phyloP scores from a whole-genome alignment of 2,329 filamentous ascomycete species.

The Trichoderma polysporum region DNA sequence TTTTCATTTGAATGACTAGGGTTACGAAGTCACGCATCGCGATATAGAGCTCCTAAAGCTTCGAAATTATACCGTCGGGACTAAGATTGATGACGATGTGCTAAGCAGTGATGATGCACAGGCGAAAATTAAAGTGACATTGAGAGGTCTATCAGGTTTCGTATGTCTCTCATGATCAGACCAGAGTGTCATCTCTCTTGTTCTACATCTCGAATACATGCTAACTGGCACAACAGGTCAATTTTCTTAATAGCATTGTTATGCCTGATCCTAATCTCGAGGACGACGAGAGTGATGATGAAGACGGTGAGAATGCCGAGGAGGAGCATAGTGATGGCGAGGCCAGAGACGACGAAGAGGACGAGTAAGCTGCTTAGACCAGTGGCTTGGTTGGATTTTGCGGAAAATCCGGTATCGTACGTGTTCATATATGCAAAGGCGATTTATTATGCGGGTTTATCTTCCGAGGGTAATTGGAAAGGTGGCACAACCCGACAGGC shows the following conservation, averaged over 20 bases:
- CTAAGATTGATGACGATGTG: slow-evolving; percentile 63
- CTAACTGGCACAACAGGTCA: slow-evolving; percentile 50
- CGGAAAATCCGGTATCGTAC: neutral
- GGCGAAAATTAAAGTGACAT: slow-evolving; percentile 61
- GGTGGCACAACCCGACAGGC: neutral
- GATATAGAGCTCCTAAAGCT: slow-evolving; percentile 81
- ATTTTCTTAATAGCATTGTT: slow-evolving; percentile 69
- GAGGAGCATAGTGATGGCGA: slow-evolving; percentile 11
- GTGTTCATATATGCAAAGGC: neutral
- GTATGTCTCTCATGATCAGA: slow-evolving; percentile 49
- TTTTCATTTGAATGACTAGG: slow-evolving; percentile 46
- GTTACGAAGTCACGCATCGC: slow-evolving; percentile 69
- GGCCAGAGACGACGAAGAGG: neutral
- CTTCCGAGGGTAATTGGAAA: neutral
- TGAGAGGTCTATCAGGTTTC: slow-evolving; percentile 72
- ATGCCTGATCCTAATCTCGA: slow-evolving; percentile 63
- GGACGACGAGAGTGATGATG: slow-evolving; percentile 42
- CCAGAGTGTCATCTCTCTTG: neutral
- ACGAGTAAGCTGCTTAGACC: neutral
- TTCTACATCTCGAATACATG: neutral
- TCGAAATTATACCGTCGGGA: slow-evolving; percentile 73
- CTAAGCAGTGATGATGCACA: slow-evolving; percentile 63
- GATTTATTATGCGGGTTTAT: neutral
- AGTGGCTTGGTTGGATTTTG: neutral
- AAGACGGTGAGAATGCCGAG: slow-evolving; percentile 31